Base-by-base conservation (phyloP, 305 asterid genomes). In the Solanum hybrid region DNA sequence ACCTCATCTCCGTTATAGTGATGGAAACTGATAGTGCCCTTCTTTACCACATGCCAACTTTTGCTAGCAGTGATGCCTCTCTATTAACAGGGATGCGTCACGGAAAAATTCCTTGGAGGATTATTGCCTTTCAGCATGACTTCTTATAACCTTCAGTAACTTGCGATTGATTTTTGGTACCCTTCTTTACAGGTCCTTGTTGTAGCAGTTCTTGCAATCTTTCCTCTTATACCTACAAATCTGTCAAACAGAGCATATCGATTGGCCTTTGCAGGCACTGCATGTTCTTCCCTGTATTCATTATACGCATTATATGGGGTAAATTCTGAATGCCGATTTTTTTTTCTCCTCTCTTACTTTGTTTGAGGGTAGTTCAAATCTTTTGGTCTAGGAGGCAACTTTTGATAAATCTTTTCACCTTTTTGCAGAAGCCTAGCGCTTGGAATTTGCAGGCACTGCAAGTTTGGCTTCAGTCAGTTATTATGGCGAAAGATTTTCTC, bases 381-480 rank as follows among this genome's bases (percentile, higher is more conserved):
- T 57, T 31, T 89, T 89, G 86, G 70, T 88, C 78, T 26, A 3
- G 82, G 27, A 75, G 29, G 78, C 78, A 13, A n/a, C 86, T 90
- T 83, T 86, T 91, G 89, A 85, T 86, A 76, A 78, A 78, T 45
- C 14, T 38, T 5, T 51, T 31, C n/a, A 31, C 90, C 65, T 89
- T 24, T 82, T 41, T 93, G 91, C 96, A 96, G 99, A 95, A 93
- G 95, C 99, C 99, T 31, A 93, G 98, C 91, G 98, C 97, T 87
- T 97, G 99, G 99, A 96, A 95, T 93, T 83, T 97, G 93, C 96
- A 94, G 89, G 98, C 98, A 37, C 90, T 96, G 93, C 98, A 96
- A 93, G 93, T 93, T 65, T 97, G 99, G 99, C 93, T 97, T 88
- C 98, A 96, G 91, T 92, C 98, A 3, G 96, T 97, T 75, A 76